Evolutionary conservation across 768 basidiomycete species (phyloP), one percentile per base, ranked within the genome.

Genomic region (Mycena rosella): DNA sequence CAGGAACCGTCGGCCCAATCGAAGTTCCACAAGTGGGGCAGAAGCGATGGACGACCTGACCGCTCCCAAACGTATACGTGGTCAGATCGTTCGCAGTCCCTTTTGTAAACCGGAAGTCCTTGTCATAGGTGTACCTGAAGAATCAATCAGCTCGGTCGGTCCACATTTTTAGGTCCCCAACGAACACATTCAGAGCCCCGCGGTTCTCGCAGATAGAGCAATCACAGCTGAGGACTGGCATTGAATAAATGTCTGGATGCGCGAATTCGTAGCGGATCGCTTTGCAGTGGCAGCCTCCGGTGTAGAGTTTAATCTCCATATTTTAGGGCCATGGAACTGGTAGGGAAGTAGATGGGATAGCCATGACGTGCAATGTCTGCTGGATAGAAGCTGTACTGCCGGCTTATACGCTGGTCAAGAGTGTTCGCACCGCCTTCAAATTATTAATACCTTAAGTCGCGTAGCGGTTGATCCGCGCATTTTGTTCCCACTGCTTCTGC

Each of bases 221-320:
- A 52, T 70, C 63, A 36, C 69, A 70, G 29, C 55, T 60, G 0
- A 61, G 17, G 20, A 55, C 38, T 6, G 40, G 51, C 60, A 63
- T 53, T 42, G 56, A 22, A 47, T 70, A 70, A 27, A 70, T 58
- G 14, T 67, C 60, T 0, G 69, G 65, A 22, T 63, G 52, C 14
- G 67, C 45, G 47, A 70, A 70, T 36, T 70, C 65, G 30, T 49
- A 70, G 52, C 64, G 60, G 1, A 70, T 40, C 52, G 58, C 63
- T 53, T 67, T 70, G 65, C 69, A 66, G 34, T 70, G 69, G 47
- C 69, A 70, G 22, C 69, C 69, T 7, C 65, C 65, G 2, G 54
- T 63, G 56, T 67, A 24, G 15, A 32, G 11, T 15, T 53, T 47
- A n/a, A 55, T 5, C 26, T 58, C 34, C n/a, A 57, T 60, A 24